phyloP scores from a whole-genome alignment of 345 rosid species.

The Eucalyptus melliodora region DNA sequence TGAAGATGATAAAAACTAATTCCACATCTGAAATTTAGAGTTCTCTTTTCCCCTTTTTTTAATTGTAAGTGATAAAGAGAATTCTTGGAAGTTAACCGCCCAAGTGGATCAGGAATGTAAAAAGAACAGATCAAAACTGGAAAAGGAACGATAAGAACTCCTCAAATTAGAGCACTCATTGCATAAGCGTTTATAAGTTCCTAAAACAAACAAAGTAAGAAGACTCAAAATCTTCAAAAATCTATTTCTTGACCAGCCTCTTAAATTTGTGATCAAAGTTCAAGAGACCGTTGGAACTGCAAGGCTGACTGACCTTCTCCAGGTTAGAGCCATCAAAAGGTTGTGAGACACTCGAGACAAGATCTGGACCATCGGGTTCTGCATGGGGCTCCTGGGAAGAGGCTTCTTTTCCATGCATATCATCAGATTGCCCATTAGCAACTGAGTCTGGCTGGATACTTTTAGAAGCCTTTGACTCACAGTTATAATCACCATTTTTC shows the following conservation, averaged over 20 bases:
- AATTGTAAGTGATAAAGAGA: background rate
- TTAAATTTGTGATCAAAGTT: background rate
- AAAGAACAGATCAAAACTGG: background rate
- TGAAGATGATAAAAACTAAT: background rate
- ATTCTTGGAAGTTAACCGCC: background rate
- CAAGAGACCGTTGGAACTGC: background rate
- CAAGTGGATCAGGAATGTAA: background rate
- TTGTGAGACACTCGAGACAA: conserved; percentile 3
- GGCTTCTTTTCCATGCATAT: conserved; percentile 7
- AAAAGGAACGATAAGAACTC: background rate
- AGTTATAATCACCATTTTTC: conserved; percentile 28
- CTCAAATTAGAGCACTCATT: background rate
- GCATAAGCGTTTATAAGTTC: background rate
- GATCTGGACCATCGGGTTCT: conserved; percentile 8
- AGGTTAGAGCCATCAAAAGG: conserved; percentile 2
- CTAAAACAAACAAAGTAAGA: background rate
- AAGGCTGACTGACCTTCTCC: background rate
- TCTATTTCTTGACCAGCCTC: background rate
- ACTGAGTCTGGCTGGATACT: conserved; percentile 4
- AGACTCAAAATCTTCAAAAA: background rate
- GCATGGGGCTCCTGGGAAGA: background rate
- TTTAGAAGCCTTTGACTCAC: conserved; percentile 12
- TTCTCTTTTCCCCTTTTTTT: background rate
- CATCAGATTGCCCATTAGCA: conserved; percentile 11
- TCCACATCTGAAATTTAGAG: background rate